These are phyloP conservation scores for Podaxis sp. DNA, from an alignment of 768 basidiomycete species.

Conservation along the genomic window DNA sequence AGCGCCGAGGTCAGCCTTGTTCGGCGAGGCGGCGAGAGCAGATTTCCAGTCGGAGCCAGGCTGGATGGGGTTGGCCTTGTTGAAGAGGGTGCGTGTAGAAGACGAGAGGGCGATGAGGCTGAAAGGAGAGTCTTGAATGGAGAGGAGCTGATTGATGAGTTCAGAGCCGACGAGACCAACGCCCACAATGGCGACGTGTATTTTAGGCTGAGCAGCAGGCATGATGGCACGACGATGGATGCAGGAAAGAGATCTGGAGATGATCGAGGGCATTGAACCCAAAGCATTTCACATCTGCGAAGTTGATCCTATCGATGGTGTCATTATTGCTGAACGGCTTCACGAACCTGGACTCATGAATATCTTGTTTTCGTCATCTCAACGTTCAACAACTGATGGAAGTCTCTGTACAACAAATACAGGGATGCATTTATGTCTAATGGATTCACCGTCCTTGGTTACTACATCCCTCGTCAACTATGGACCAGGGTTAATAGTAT, in stretches of 20 bases:
- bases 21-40: constrained; percentile 35
- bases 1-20: constrained; percentile 47
- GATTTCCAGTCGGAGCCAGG: constrained; percentile 38
- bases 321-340: background rate
- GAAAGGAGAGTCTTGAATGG: constrained; percentile 58
- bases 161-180: constrained; percentile 92
- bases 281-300: background rate
- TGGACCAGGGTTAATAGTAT: no score
- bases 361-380: background rate
- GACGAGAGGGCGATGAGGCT: constrained; percentile 69
- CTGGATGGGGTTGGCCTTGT: constrained; percentile 44
- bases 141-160: constrained; percentile 77
- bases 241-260: constrained; percentile 8
- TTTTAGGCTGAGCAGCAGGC: constrained; percentile 24
- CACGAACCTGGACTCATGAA: background rate
- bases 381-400: background rate
- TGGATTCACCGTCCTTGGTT: no score
- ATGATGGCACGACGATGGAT: constrained; percentile 19
- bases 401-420: background rate
- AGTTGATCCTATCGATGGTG: constrained; percentile 8
- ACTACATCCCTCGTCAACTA: no score
- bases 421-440: no score
- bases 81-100: constrained; percentile 60
- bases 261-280: constrained; percentile 7
- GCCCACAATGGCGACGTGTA: constrained; percentile 80